Evolutionary conservation across 1,284 basidiomycete genomes (phyloP), one percentile per base, ranked within the genome.

Genomic region (Heliocybe sulcata): DNA sequence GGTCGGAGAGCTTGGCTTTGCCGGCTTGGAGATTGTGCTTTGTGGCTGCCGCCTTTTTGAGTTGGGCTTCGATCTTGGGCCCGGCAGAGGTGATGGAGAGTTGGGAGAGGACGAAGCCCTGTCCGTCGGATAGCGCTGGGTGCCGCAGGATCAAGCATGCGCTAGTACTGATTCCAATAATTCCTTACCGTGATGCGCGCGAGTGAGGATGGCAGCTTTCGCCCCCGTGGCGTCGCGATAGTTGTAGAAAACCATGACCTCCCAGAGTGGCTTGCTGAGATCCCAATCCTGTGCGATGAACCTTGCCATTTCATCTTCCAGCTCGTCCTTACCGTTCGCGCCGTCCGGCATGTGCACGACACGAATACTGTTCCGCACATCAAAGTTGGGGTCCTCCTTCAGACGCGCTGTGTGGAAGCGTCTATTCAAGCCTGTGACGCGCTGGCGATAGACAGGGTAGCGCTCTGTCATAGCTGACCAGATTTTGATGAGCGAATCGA

Each of bases 251-350:
- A 68, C 51, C 1, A 66, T 22, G 55, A 61, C 64, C 25, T 68
- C 64, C 65, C 64, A 67, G 1, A 68, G 42, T 4, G 66, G 64
- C n/a, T 56, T 58, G 2, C 54, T 54, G 9, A 68, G 55, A 35
- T 67, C 67, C 67, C 67, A 68, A 2, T 63, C 61, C 47, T 63
- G 59, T n/a, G 65, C 67, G 35, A 67, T 65, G 55, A 68, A 60
- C 22, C 63, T 56, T 16, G 64, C 67, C 51, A 68, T 62, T 64
- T 67, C 23, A 0, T 63, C 62, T 20, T 67, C 62, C 10, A 68
- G 56, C 51, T 67, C 66, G 2, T 29, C 48, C 54, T 63, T 66
- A 0, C 67, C 66, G 45, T 54, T 54, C 0, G 63, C 64, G 8
- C 65, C 66, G 16, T 66, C 63, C 0, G 65, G 65, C 1, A 68